Base-by-base conservation (phyloP, 1,284 basidiomycete species). In the Cutaneotrichosporon daszewskae region DNA sequence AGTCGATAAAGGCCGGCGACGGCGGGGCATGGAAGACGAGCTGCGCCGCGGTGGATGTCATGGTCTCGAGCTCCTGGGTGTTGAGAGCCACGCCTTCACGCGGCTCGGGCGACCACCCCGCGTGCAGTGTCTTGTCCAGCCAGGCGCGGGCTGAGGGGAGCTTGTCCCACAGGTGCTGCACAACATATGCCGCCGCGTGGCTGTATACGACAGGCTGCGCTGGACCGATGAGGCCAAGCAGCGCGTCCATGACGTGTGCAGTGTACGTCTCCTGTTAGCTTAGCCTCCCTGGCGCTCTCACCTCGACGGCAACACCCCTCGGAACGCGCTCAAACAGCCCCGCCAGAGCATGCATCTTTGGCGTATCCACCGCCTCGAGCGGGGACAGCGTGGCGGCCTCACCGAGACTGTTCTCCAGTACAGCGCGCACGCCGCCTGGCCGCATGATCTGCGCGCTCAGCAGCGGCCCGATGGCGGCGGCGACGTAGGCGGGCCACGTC, bases 21-120 rank as follows among this genome's bases (percentile, higher is more conserved):
- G 87, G 86, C 50, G 90, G 87, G 5, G 82, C 80, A 53, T 87
- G 85, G 12, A 55, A 33, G 5, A 58, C 24, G 7, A 64, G 47
- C n/a, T 43, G 43, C 0, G 43, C 37, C 10, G 79, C 72, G 8
- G 58, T 42, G 12, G 45, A 43, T 2, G 51, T 42, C 2, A 35
- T 39, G 1, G 27, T 24, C 19, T 39, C 28, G 4, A 51, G 42
- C 13, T 14, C 32, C 7, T 37, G 25, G 8, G 49, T 10, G 5
- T 37, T 16, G 3, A 36, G 19, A 20, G 45, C 32, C 1, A 47
- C 43, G 12, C 40, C 45, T 1, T 37, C 29, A 10, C n/a, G 16
- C 1, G 29, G 32, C 8, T 36, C 17, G 73, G 47, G 52, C 6
- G 24, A 47, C 52, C 45, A 61, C 28, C 25, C 56, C 12, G 45